Percentiles rank a stretch among this genome's conserved stretches.
phyloP scores from a whole-genome alignment of 352 stramenopile species.

The Globisporangium radiosum region DNA sequence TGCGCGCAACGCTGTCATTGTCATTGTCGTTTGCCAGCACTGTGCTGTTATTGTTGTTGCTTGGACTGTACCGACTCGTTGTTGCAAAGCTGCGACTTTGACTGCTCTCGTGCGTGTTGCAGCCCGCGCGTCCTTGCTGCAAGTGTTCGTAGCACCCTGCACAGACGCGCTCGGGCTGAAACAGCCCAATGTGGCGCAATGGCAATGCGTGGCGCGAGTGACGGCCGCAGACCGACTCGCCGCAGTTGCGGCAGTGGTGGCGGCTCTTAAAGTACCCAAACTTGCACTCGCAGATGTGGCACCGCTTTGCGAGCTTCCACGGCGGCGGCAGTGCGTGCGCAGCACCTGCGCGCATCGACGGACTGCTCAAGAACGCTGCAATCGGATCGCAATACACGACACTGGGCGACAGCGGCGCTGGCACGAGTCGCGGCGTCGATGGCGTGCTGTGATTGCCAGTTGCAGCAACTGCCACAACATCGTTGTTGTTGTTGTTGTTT shows the following conservation, averaged over 20 bases:
- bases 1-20: neutral
- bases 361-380: conserved; percentile 7
- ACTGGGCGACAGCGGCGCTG: neutral
- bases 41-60: neutral
- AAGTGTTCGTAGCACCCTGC: conserved; percentile 47
- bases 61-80: conserved; percentile 2
- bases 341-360: conserved; percentile 10
- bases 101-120: conserved; percentile 13
- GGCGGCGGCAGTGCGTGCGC: conserved; percentile 19
- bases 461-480: neutral
- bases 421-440: too few relatives aligned
- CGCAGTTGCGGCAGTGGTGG: conserved; percentile 82
- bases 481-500: neutral
- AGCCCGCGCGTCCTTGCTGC: conserved; percentile 20
- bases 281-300: conserved; percentile 55
- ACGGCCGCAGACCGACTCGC: conserved; percentile 64
- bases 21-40: too few relatives aligned
- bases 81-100: neutral
- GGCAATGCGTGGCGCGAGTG: conserved; percentile 57
- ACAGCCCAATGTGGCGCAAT: conserved; percentile 52
- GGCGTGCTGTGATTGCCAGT: too few relatives aligned
- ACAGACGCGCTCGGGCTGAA: conserved; percentile 63
- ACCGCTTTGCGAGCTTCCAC: conserved; percentile 60
- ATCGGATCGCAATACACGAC: conserved; percentile 14
- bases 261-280: conserved; percentile 75